These are phyloP conservation scores for Dictyostelium purpureum DNA, from an alignment of 78 protist species.

Conservation along the genomic window DNA sequence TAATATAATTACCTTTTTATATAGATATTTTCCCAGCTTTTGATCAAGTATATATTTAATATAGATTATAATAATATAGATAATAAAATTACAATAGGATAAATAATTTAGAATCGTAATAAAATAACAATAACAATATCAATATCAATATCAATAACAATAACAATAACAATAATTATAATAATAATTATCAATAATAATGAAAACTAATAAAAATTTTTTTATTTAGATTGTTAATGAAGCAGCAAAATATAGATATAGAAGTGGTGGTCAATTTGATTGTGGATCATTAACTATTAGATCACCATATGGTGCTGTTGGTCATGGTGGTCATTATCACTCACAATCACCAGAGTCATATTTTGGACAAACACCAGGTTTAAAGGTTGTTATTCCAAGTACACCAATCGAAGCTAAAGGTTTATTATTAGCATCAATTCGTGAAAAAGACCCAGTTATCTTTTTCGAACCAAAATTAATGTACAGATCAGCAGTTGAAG, in stretches of 20 bases:
- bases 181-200: neutral
- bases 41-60: conserved; percentile 87
- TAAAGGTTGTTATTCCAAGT: conserved; percentile 94
- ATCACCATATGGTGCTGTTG: conserved; percentile 96
- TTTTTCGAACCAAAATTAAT: conserved; percentile 98
- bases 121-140: too few species aligned
- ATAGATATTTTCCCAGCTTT: conserved; percentile 97
- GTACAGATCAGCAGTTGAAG: conserved; percentile 91
- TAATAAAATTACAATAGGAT: neutral
- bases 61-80: too few species aligned
- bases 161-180: neutral
- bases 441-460: conserved; percentile 93
- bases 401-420: conserved; percentile 96
- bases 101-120: too few species aligned
- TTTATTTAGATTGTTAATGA: conserved; percentile 94
- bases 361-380: conserved; percentile 97
- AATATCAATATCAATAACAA: too few species aligned
- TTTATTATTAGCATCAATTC: conserved; percentile 91
- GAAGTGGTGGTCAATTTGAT: conserved; percentile 92
- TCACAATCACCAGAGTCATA: conserved; percentile 96
- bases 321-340: conserved; percentile 97
- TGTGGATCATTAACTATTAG: conserved; percentile 95
- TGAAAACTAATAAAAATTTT: neutral
- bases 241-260: conserved; percentile 98
- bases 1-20: neutral